Evolutionary conservation across 495 filamentous ascomycete species (phyloP).

Genomic region (Clavariopsis aquatica): DNA sequence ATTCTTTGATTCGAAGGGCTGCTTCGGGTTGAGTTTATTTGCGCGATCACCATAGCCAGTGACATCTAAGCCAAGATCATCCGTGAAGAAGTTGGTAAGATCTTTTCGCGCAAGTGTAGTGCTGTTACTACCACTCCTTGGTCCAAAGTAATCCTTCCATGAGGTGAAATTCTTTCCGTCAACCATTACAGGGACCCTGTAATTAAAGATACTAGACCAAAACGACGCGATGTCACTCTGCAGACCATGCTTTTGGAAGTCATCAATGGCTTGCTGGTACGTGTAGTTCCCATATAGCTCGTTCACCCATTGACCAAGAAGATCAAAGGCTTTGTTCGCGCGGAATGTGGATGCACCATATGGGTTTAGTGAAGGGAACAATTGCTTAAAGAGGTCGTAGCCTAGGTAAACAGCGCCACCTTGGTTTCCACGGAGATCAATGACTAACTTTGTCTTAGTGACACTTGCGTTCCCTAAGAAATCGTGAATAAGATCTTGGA

Average conservation of each 20-base stretch:
- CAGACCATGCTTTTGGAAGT: conserved; percentile 11
- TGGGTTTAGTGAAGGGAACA: conserved; percentile 29
- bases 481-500: conserved; percentile 25
- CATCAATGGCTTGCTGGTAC: conserved; percentile 17
- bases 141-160: conserved; percentile 33
- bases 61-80: conserved; percentile 24
- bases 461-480: conserved; percentile 24
- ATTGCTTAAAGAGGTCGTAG: conserved; percentile 37
- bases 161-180: conserved; percentile 30
- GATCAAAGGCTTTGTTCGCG: conserved; percentile 28
- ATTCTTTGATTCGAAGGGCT: conserved; percentile 34
- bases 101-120: conserved; percentile 20
- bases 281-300: conserved; percentile 4
- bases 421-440: conserved; percentile 34
- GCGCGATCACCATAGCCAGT: conserved; percentile 25
- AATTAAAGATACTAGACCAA: conserved; percentile 30
- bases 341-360: conserved; percentile 32
- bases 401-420: conserved; percentile 28
- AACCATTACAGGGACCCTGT: conserved; percentile 7
- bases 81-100: conserved; percentile 35
- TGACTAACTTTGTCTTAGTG: conserved; percentile 32
- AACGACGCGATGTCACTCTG: background rate
- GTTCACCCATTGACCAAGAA: conserved; percentile 9
- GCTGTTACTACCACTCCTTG: conserved; percentile 22
- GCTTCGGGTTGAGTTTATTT: conserved; percentile 17